Evolutionary conservation across 1,284 basidiomycete species (phyloP).

Genomic region (Fomitiporia mediterranea): DNA sequence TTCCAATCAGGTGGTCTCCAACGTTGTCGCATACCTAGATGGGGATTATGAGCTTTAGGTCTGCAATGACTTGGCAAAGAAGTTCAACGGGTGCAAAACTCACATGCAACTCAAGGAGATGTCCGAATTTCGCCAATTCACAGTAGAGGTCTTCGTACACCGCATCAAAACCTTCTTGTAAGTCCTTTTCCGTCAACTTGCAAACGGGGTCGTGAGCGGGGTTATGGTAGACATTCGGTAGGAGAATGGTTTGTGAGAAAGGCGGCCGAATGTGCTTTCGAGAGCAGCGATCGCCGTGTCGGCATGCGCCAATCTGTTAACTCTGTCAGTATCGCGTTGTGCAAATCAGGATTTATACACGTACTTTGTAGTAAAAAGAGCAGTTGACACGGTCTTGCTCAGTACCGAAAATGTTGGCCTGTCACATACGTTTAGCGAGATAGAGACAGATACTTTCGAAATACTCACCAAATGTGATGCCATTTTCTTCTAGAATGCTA

Average conservation of each 20-base stretch:
- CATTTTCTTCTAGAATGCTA: constrained; percentile 34
- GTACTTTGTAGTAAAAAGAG: constrained; percentile 91
- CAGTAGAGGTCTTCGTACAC: constrained; percentile 96
- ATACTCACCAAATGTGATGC: constrained; percentile 56
- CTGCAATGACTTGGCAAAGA: background rate
- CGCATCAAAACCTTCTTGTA: constrained; percentile 94
- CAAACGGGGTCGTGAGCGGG: constrained; percentile 89
- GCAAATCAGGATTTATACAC: constrained; percentile 24
- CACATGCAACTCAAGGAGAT: constrained; percentile 92
- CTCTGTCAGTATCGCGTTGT: constrained; percentile 15
- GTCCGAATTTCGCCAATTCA: constrained; percentile 92
- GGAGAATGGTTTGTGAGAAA: constrained; percentile 94
- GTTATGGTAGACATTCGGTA: constrained; percentile 99
- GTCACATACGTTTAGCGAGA: constrained; percentile 1
- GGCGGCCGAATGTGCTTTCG: constrained; percentile 97
- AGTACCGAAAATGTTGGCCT: constrained; percentile 85
- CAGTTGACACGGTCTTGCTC: constrained; percentile 94
- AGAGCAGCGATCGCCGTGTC: constrained; percentile 94
- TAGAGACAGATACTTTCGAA: background rate
- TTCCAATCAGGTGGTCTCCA: constrained; percentile 97
- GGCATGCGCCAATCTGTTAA: constrained; percentile 86
- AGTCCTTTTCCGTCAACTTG: constrained; percentile 80
- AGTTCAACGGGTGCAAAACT: constrained; percentile 31
- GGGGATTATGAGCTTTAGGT: constrained; percentile 12
- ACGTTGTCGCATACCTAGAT: constrained; percentile 97